Evolutionary conservation across 306 rosid species (phyloP).

Genomic region (Fagus crenata): DNA sequence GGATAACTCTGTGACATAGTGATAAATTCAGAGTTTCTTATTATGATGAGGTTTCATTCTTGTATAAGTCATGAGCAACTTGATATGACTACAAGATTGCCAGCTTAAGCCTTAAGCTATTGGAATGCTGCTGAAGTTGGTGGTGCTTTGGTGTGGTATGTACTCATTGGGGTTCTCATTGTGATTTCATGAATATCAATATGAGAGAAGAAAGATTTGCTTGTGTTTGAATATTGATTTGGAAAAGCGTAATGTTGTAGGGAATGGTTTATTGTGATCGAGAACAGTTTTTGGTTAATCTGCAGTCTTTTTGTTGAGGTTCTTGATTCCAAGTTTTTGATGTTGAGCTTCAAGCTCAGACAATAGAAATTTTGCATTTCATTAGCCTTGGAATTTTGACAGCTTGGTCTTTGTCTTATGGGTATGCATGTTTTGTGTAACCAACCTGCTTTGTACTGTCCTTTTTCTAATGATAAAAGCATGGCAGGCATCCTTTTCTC

Average conservation of each 20-base stretch:
- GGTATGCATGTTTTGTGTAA: conserved; percentile 12
- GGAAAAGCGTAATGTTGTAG: neutral
- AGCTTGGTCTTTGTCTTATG: conserved; percentile 10
- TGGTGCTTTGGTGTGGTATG: neutral
- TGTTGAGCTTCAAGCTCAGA: neutral
- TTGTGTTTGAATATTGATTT: neutral
- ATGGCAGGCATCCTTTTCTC: neutral
- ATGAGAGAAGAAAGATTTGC: neutral
- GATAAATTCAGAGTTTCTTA: neutral
- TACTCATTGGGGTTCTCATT: neutral
- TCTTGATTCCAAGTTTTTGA: neutral
- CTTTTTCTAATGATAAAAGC: conserved; percentile 9
- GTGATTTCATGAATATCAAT: neutral
- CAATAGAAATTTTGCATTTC: neutral
- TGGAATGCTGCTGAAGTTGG: neutral
- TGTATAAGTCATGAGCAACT: neutral
- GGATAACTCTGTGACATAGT: neutral
- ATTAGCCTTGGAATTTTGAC: neutral
- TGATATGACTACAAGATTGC: neutral
- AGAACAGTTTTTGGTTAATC: neutral
- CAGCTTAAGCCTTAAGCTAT: conserved; percentile 1
- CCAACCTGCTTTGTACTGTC: neutral
- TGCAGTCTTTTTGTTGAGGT: neutral
- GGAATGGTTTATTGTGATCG: neutral
- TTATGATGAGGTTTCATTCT: no score